Conservation (phyloP, 441 rosid genomes). For the Gossypium laxum region DNA sequence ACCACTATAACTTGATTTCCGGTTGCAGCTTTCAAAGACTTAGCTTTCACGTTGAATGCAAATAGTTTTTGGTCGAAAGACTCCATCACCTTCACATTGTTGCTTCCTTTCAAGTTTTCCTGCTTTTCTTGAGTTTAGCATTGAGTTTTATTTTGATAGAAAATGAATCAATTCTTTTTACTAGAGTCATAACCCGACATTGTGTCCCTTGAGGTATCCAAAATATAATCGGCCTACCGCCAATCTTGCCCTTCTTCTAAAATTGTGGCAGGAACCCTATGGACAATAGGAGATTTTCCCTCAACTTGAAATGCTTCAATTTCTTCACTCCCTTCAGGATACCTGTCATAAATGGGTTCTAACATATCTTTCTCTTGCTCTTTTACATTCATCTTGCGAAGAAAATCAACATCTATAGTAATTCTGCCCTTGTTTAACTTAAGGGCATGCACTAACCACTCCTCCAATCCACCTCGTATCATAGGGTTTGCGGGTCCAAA, state of each 20-base stretch:
- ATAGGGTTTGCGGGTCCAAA: neutral
- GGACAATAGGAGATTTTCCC: neutral
- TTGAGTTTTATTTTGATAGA: conserved; percentile 27
- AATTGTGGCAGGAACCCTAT: neutral
- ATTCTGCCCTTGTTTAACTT: neutral
- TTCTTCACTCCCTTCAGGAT: neutral
- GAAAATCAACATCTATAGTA: neutral
- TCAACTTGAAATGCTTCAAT: neutral
- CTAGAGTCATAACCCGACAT: conserved; percentile 29
- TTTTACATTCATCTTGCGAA: neutral
- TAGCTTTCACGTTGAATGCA: too few species aligned
- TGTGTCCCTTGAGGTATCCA: conserved; percentile 38
- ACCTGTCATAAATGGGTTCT: neutral
- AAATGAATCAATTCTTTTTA: conserved; percentile 27
- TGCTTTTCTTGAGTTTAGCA: conserved; percentile 60
- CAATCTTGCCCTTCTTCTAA: neutral
- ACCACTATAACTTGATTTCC: conserved; percentile 47
- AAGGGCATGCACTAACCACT: neutral
- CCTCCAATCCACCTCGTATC: neutral
- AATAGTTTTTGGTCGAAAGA: conserved; percentile 2
- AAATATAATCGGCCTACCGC: conserved; percentile 59
- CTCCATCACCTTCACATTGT: conserved; percentile 11
- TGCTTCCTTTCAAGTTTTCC: conserved; percentile 35
- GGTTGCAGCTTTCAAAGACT: neutral
- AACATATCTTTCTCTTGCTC: neutral